A percentile compares a stretch with the other conserved stretches of the same genome.
phyloP scores from a whole-genome alignment of 2,329 filamentous ascomycete genomes.

The Fusarium sp. region DNA sequence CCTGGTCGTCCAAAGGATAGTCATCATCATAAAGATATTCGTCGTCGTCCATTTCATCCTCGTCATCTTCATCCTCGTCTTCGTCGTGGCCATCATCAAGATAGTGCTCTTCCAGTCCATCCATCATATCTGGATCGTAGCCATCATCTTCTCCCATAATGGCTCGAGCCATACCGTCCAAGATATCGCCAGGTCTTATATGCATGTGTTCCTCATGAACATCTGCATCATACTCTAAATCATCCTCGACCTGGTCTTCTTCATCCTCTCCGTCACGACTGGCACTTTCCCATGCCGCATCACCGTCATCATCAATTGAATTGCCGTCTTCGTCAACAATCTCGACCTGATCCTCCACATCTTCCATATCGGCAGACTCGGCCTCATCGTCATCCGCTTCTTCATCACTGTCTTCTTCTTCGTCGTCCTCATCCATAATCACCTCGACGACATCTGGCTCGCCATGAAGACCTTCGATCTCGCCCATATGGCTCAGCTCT shows the following conservation, averaged over 20 bases:
- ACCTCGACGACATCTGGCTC: constrained; percentile 74
- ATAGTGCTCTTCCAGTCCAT: constrained; percentile 62
- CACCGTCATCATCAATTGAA: constrained; percentile 66
- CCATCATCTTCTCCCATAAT: constrained; percentile 62
- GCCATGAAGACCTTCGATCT: constrained; percentile 78
- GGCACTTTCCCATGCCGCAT: constrained; percentile 69
- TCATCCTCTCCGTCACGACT: constrained; percentile 63
- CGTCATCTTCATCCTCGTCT: constrained; percentile 68
- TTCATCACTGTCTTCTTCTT: constrained; percentile 69
- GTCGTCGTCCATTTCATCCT: constrained; percentile 75
- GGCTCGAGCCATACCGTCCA: constrained; percentile 65
- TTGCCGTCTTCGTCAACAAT: constrained; percentile 72
- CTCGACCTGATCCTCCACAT: constrained; percentile 62
- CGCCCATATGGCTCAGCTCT: constrained; percentile 82
- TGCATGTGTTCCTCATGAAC: constrained; percentile 61
- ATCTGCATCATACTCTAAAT: constrained; percentile 64
- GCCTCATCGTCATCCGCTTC: constrained; percentile 60
- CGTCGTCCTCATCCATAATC: constrained; percentile 79
- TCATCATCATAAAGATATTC: constrained; percentile 70
- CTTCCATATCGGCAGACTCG: constrained; percentile 58
- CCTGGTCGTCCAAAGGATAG: constrained; percentile 60
- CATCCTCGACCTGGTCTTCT: constrained; percentile 61
- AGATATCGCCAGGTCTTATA: constrained; percentile 56
- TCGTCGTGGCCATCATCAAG: constrained; percentile 68
- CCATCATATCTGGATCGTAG: constrained; percentile 63